Evolutionary conservation across 192 early-diverging fungal species (phyloP), one percentile per base, ranked within the genome.

Genomic region (Glomus cerebriforme): DNA sequence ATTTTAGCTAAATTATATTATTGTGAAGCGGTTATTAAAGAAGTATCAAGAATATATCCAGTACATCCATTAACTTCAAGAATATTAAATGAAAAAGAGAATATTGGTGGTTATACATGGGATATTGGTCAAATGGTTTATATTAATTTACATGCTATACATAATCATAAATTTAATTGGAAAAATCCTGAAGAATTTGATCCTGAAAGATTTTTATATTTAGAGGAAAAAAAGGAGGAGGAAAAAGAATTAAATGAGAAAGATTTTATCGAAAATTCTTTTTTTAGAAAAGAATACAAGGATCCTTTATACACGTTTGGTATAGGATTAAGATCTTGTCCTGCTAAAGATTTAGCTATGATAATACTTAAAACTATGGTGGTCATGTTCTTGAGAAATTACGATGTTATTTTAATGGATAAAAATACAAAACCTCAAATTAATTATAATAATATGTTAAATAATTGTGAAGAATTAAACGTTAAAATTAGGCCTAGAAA

Each of bases 21-120:
- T 59, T 24, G 29, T 27, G 74, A 76, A 24, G 74, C 74, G 26
- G 32, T 76, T 22, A 35, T 76, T 34, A 60, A 76, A 24, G 75
- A 76, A 63, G 54, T 59, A 12, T 12, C 9, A 35, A 60, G 75
- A 64, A 13, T 73, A 27, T 7, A 29, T 59, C 13, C 43, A 10
- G 71, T 73, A 19, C 17, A 27, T 2, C 39, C 39, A 73, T 22
- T 54, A 24, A 24, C 10, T 73, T 24, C 43, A 54, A 45, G 43
- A 58, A 13, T 31, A 58, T 26, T 6, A 7, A 45, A n/a, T 54
- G 43, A 73, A 54, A 17, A 32, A 1, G 75, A 76, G 3, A 59
- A 76, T 35, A 26, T 76, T 29, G 75, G 27, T 9, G 75, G 75
- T 22, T 64, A 39, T 39, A 60, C 17, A 22, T 76, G 75, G 75